These are phyloP conservation scores for Phialocephala subalpina DNA, from an alignment of 2,329 filamentous ascomycete species.

Conservation along the genomic window DNA sequence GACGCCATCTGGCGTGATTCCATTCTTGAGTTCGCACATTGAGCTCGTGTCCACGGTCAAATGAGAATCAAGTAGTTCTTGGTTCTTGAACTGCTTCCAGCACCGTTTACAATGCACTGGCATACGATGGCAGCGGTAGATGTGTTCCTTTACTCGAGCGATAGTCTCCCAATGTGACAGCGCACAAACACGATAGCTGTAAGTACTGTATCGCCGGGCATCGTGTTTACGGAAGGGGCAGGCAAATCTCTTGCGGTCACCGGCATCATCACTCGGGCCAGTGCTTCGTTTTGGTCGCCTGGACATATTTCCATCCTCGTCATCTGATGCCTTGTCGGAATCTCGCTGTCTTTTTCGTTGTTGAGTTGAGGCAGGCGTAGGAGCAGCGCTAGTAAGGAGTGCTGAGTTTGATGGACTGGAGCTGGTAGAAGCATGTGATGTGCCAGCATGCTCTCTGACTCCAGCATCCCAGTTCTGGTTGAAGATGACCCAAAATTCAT, in stretches of 20 bases:
- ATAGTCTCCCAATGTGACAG: conserved; percentile 21
- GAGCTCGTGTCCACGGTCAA: conserved; percentile 18
- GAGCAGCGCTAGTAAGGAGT: neutral
- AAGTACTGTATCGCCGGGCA: conserved; percentile 26
- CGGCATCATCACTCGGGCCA: neutral
- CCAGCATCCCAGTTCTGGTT: conserved; percentile 40
- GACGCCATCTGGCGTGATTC: conserved; percentile 22
- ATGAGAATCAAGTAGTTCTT: conserved; percentile 28
- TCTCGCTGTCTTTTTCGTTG: conserved; percentile 8
- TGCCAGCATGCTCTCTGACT: neutral
- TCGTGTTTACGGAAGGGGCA: conserved; percentile 34
- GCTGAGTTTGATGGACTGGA: neutral
- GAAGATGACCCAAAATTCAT: conserved; percentile 29
- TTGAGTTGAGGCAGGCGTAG: neutral
- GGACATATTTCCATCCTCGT: conserved; percentile 9
- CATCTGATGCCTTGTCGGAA: neutral
- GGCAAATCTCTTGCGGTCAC: conserved; percentile 18
- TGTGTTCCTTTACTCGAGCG: conserved; percentile 32
- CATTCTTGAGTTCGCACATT: conserved; percentile 22
- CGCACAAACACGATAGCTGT: conserved; percentile 25
- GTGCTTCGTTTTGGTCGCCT: neutral
- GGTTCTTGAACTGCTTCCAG: conserved; percentile 26
- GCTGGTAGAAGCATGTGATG: neutral
- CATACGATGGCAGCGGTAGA: conserved; percentile 27
- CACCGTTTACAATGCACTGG: conserved; percentile 30